These are phyloP conservation scores for Petunia hybrid DNA, from an alignment of 305 asterid genomes.

Conservation along the genomic window DNA sequence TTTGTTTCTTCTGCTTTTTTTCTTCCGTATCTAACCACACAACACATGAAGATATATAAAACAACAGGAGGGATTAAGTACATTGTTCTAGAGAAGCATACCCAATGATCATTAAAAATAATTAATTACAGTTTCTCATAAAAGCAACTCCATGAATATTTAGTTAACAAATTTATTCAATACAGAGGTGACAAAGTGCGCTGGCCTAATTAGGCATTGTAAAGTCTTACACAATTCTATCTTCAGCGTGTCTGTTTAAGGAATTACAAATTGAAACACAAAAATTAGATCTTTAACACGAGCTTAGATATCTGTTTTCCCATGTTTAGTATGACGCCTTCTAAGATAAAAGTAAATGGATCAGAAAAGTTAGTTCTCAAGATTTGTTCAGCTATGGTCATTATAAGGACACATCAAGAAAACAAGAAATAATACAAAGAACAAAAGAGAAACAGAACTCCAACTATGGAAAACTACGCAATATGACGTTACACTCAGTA, in stretches of 20 bases:
- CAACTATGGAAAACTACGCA: background rate
- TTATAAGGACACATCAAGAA: background rate
- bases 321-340: background rate
- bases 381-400: background rate
- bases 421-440: background rate
- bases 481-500: background rate
- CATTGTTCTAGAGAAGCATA: constrained; percentile 19
- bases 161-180: background rate
- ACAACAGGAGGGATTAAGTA: background rate
- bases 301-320: constrained; percentile 20
- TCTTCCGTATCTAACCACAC: constrained; percentile 52
- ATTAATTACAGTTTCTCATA: background rate
- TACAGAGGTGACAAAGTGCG: background rate
- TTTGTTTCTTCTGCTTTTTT: constrained; percentile 65
- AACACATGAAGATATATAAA: constrained; percentile 16
- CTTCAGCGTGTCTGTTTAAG: background rate
- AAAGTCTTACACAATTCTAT: constrained; percentile 2
- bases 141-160: constrained; percentile 9
- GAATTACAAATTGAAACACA: constrained; percentile 10
- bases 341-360: background rate
- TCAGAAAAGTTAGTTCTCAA: background rate
- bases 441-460: background rate
- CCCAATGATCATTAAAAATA: background rate
- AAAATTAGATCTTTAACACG: background rate
- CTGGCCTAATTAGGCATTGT: background rate